These are phyloP conservation scores for Chlamydomonas urium DNA, from an alignment of 139 green algal genomes.

Conservation along the genomic window DNA sequence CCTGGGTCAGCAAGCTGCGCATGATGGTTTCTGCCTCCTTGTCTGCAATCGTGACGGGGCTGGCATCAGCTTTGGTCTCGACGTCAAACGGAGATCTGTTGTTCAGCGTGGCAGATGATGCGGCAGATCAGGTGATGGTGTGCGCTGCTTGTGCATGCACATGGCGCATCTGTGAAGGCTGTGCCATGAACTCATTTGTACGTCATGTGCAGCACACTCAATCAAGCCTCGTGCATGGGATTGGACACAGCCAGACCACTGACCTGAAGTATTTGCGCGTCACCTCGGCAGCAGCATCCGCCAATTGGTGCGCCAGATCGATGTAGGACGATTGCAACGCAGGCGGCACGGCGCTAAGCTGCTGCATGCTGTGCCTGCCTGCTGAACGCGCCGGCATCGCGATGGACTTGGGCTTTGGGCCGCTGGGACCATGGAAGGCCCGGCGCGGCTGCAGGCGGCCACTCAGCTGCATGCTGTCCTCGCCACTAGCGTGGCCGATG, in stretches of 20 bases:
- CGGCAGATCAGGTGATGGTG: not conserved
- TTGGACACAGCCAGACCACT: not conserved
- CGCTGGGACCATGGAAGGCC: too few species aligned
- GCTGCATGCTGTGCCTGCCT: too few species aligned
- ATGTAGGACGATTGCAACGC: too few species aligned
- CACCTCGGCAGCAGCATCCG: slow-evolving; percentile 67
- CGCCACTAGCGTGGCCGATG: too few species aligned
- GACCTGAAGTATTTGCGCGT: slow-evolving; percentile 72
- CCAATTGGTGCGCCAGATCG: slow-evolving; percentile 61
- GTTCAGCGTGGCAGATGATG: not conserved
- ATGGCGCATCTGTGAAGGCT: not conserved
- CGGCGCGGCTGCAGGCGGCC: too few species aligned
- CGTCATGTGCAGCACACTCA: not conserved
- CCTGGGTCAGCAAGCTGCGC: slow-evolving; percentile 52
- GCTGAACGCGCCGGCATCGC: too few species aligned
- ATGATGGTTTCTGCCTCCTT: slow-evolving; percentile 76
- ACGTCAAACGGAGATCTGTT: slow-evolving; percentile 49
- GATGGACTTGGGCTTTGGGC: too few species aligned
- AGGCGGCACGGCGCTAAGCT: too few species aligned
- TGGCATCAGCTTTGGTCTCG: slow-evolving; percentile 76
- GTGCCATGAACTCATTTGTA: not conserved
- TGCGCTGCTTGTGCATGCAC: not conserved
- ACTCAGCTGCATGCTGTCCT: too few species aligned
- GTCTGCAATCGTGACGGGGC: slow-evolving; percentile 80
- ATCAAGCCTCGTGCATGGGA: not conserved